phyloP scores from a whole-genome alignment of 2,329 filamentous ascomycete genomes.

The Teratosphaeria pseudoeucalypti region DNA sequence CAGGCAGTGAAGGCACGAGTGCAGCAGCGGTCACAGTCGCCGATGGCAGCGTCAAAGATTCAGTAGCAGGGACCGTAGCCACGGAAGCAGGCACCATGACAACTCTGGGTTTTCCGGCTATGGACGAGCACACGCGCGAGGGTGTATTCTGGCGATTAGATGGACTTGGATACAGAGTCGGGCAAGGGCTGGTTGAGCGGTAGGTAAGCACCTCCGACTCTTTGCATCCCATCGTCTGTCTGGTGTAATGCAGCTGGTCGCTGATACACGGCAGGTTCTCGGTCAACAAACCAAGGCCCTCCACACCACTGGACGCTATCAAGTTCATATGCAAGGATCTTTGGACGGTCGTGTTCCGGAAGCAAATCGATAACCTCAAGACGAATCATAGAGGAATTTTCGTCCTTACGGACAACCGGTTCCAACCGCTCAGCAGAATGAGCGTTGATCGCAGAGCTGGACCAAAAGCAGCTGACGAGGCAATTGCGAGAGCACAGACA shows the following conservation, averaged over 20 bases:
- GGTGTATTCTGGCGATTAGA: constrained; percentile 79
- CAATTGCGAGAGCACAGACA: constrained; percentile 64
- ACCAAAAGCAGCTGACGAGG: constrained; percentile 23
- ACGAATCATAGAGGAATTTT: constrained; percentile 97
- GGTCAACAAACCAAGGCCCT: constrained; percentile 73
- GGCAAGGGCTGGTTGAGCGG: constrained; percentile 85
- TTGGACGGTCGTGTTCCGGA: constrained; percentile 87
- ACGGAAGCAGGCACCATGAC: constrained; percentile 5
- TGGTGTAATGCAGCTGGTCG: background rate
- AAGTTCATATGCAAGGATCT: constrained; percentile 99
- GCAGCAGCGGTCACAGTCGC: constrained; percentile 8
- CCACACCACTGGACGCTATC: constrained; percentile 87
- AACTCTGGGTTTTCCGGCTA: constrained; percentile 9
- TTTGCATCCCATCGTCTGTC: background rate
- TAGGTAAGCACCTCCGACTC: constrained; percentile 32
- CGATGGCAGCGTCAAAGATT: constrained; percentile 7
- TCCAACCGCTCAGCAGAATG: constrained; percentile 83
- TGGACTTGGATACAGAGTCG: constrained; percentile 77
- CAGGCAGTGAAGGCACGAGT: constrained; percentile 11
- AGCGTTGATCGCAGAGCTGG: constrained; percentile 51
- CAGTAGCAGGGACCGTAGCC: constrained; percentile 5
- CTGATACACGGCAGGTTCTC: constrained; percentile 51
- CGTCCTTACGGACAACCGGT: constrained; percentile 85
- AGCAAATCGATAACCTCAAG: constrained; percentile 97
- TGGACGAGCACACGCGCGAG: constrained; percentile 71